phyloP scores from a whole-genome alignment of 225 moss, liverwort and hornwort species.

The Lunularia cruciata region DNA sequence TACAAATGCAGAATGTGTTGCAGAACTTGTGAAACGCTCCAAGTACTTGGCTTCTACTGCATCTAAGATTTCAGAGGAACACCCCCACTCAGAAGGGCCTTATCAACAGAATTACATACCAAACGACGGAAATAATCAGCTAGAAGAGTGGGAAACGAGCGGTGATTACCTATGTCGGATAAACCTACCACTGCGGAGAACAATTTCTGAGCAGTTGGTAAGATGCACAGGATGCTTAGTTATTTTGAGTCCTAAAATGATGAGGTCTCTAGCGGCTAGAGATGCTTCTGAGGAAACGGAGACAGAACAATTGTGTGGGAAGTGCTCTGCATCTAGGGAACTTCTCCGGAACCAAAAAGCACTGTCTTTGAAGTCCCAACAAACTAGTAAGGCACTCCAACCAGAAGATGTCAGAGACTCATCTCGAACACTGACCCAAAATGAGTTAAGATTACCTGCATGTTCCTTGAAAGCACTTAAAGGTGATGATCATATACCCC shows the following conservation, averaged over 20 bases:
- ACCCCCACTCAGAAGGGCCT: not conserved
- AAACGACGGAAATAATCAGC: not conserved
- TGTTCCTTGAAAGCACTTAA: not conserved
- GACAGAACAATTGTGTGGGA: not conserved
- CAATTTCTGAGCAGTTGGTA: not conserved
- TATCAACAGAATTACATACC: not conserved
- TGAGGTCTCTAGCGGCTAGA: not conserved
- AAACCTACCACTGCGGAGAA: not conserved
- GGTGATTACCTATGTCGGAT: not conserved
- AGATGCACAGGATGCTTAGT: constrained; percentile 4
- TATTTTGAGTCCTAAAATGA: not conserved
- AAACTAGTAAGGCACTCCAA: not conserved
- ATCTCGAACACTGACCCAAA: not conserved
- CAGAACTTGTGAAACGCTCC: constrained; percentile 35
- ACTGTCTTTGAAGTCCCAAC: not conserved
- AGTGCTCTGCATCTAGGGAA: constrained; percentile 11
- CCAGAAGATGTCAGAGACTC: not conserved
- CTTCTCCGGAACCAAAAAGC: not conserved
- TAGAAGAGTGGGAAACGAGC: not conserved
- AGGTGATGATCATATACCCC: not conserved
- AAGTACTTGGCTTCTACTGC: constrained; percentile 16
- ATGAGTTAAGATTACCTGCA: not conserved
- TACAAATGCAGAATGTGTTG: constrained; percentile 37
- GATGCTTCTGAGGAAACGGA: not conserved
- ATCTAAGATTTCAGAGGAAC: not conserved